phyloP scores from a whole-genome alignment of 2,329 filamentous ascomycete species.

The Sarocladium strictum region DNA sequence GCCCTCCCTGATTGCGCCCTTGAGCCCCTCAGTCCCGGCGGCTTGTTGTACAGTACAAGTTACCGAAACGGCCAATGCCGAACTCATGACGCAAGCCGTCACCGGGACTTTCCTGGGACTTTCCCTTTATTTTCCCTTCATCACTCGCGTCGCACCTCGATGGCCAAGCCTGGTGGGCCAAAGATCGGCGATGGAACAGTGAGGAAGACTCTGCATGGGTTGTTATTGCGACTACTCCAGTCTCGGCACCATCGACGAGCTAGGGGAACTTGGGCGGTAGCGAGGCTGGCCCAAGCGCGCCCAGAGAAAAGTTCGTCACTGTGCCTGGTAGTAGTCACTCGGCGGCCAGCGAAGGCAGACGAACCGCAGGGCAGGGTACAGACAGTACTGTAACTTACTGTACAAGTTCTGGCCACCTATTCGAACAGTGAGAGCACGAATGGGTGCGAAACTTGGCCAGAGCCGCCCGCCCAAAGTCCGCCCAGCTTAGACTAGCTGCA shows the following conservation, averaged over 20 bases:
- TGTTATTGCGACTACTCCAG: background rate
- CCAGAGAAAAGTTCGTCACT: background rate
- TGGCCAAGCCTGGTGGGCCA: background rate
- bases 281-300: background rate
- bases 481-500: slow-evolving; percentile 6
- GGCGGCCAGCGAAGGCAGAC: background rate
- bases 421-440: background rate
- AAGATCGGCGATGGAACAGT: background rate
- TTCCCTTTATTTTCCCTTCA: background rate
- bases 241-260: background rate
- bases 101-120: background rate
- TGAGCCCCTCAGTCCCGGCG: background rate
- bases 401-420: background rate
- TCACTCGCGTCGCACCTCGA: background rate
- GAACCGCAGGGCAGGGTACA: background rate
- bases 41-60: background rate
- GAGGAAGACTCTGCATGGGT: background rate
- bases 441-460: slow-evolving; percentile 5
- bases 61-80: background rate
- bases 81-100: background rate
- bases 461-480: background rate
- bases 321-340: background rate
- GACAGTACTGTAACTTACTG: background rate
- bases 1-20: background rate
- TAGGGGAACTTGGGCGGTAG: background rate